Conservation (phyloP, 2,329 filamentous ascomycete species). For the Trichophaea hybrida region DNA sequence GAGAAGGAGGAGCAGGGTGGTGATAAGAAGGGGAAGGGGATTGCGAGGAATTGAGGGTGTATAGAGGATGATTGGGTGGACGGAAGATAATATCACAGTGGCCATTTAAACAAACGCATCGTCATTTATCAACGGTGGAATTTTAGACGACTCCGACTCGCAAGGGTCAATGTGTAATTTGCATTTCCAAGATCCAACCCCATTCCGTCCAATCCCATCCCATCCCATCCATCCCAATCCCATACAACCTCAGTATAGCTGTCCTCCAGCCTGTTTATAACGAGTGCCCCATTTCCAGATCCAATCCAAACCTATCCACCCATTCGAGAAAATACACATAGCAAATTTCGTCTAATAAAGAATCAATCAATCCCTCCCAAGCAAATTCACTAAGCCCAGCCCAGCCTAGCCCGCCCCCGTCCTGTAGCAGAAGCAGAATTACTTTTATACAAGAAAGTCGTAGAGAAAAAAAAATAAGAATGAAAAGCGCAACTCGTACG, state of each 20-base stretch:
- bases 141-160: too few relatives aligned
- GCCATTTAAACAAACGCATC: neutral
- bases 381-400: neutral
- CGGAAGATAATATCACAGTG: too few relatives aligned
- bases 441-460: neutral
- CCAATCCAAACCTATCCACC: neutral
- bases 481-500: neutral
- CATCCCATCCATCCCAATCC: neutral
- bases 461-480: constrained; percentile 1
- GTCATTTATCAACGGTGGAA: neutral
- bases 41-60: neutral
- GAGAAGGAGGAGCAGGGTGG: neutral
- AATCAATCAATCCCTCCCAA: constrained; percentile 4
- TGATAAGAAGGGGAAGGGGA: neutral
- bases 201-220: neutral
- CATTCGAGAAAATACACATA: constrained; percentile 2
- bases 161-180: neutral
- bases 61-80: neutral
- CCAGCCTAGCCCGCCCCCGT: neutral
- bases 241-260: neutral
- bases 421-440: neutral
- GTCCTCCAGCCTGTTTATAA: neutral
- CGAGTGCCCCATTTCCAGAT: neutral
- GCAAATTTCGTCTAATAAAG: constrained; percentile 13
- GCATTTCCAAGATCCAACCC: neutral